These are phyloP conservation scores for Parmelia sp. DNA, from an alignment of 495 filamentous ascomycete species.

Conservation along the genomic window DNA sequence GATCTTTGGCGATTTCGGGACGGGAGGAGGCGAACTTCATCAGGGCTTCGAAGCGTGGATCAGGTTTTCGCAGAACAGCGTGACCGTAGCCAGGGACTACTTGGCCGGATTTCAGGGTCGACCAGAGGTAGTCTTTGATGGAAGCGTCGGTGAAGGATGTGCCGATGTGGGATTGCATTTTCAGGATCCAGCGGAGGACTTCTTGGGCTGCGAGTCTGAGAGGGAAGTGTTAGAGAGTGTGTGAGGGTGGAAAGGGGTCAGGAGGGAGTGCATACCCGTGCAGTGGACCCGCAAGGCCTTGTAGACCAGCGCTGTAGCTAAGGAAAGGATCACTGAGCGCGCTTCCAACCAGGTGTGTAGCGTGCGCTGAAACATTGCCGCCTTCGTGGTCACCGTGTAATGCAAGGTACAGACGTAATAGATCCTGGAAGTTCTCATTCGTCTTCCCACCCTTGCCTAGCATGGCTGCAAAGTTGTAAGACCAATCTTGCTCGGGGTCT, in stretches of 20 bases:
- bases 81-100: conserved; percentile 98
- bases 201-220: conserved; percentile 83
- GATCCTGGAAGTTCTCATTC: conserved; percentile 90
- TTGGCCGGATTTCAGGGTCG: conserved; percentile 83
- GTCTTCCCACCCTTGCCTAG: conserved; percentile 81
- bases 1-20: conserved; percentile 76
- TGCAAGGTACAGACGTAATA: conserved; percentile 86
- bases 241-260: no score
- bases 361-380: conserved; percentile 92
- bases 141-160: conserved; percentile 67
- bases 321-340: conserved; percentile 93
- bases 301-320: conserved; percentile 89
- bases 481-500: conserved; percentile 86
- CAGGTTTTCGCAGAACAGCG: conserved; percentile 93
- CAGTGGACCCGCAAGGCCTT: conserved; percentile 89
- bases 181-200: conserved; percentile 88
- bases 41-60: conserved; percentile 89
- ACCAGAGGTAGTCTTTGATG: conserved; percentile 85
- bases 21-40: conserved; percentile 89
- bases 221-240: not conserved
- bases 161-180: conserved; percentile 88
- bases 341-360: conserved; percentile 96
- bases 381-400: conserved; percentile 98
- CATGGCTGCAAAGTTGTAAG: conserved; percentile 96
- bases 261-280: conserved; percentile 79